Conservation (phyloP, 805 yeast species). For the Millerozyma acaciae region DNA sequence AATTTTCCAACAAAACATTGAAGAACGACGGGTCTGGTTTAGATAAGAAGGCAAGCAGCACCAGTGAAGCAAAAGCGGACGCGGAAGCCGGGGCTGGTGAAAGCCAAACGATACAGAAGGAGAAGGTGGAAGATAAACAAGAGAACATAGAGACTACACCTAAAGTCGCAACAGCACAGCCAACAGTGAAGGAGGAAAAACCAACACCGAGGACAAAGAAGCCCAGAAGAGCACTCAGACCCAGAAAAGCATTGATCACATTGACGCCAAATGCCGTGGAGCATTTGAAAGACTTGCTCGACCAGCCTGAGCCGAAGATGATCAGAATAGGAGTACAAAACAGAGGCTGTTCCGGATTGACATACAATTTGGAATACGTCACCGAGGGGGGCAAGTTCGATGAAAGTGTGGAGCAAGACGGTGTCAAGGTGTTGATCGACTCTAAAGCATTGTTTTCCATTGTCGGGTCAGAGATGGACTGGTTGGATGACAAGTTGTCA, state of each 20-base stretch:
- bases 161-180: constrained; percentile 3
- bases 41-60: neutral
- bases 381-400: constrained; percentile 91
- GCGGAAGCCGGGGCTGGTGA: constrained; percentile 5
- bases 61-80: constrained; percentile 3
- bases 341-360: constrained; percentile 94
- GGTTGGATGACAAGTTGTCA: constrained; percentile 89
- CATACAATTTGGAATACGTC: constrained; percentile 89
- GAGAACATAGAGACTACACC: neutral
- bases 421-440: constrained; percentile 87
- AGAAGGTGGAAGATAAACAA: neutral
- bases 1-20: constrained; percentile 15
- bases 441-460: constrained; percentile 94
- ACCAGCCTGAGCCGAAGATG: constrained; percentile 82
- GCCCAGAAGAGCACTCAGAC: constrained; percentile 65
- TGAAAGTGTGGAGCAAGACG: constrained; percentile 89
- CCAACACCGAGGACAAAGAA: constrained; percentile 10
- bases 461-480: constrained; percentile 97
- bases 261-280: constrained; percentile 69
- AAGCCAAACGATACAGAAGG: constrained; percentile 4
- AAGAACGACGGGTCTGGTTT: constrained; percentile 6
- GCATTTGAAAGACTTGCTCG: constrained; percentile 64
- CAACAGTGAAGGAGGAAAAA: constrained; percentile 1
- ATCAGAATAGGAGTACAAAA: constrained; percentile 92
- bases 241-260: constrained; percentile 86